These are phyloP conservation scores for Actinomucor elegans DNA, from an alignment of 371 early-diverging fungal genomes.

Conservation along the genomic window DNA sequence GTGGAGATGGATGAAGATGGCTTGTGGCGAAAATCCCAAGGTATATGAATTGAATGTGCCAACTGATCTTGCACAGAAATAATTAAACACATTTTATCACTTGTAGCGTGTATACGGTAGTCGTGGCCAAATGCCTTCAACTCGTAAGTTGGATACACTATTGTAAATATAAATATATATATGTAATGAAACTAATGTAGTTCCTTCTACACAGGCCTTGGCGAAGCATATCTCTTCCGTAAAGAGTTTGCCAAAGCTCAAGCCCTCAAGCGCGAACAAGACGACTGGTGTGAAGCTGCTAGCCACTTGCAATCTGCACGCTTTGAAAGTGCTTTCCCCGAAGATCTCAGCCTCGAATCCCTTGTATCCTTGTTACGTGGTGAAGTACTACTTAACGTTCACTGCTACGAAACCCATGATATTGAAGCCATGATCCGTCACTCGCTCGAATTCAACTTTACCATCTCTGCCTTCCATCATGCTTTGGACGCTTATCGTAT, in stretches of 20 bases:
- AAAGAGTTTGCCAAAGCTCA: conserved; percentile 61
- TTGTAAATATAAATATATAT: too few relatives aligned
- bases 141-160: conserved; percentile 13
- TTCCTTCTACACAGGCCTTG: conserved; percentile 54
- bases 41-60: too few relatives aligned
- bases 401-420: conserved; percentile 74
- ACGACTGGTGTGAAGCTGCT: conserved; percentile 79
- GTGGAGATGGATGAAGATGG: conserved; percentile 82
- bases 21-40: conserved; percentile 85
- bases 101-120: conserved; percentile 29
- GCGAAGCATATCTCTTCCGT: conserved; percentile 72
- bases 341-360: conserved; percentile 59
- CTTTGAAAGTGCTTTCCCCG: conserved; percentile 61
- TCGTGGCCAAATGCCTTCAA: conserved; percentile 31
- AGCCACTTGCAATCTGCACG: conserved; percentile 17
- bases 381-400: conserved; percentile 71
- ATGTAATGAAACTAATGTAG: too few relatives aligned
- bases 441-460: conserved; percentile 75
- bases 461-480: conserved; percentile 80
- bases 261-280: conserved; percentile 53
- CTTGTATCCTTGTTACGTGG: conserved; percentile 71
- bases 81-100: too few relatives aligned
- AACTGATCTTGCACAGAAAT: too few relatives aligned
- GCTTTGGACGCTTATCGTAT: conserved; percentile 78
- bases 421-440: conserved; percentile 75